Base-by-base conservation (phyloP, 2,329 filamentous ascomycete species). In the Fusarium nygamai region DNA sequence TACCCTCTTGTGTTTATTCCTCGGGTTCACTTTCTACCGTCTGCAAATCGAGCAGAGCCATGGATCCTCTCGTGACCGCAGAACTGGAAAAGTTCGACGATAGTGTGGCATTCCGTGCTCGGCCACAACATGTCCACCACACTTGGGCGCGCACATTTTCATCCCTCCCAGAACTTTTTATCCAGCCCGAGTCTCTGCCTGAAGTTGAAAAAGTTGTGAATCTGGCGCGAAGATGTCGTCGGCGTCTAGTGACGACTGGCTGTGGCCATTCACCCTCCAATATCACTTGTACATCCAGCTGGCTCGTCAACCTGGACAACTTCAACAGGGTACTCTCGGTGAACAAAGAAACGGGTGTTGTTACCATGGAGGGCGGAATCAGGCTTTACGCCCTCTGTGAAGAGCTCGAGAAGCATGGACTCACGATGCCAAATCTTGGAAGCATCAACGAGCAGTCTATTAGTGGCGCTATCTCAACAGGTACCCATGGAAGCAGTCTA, bases 61-160 rank as follows among this genome's bases (percentile, higher is more conserved):
- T 85, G 73, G 82, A 85, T 62, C 83, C 85, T 61, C 73, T 79
- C 29, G 80, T 81, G 65, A 76, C 73, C 27, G 79, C 82, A 38
- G 81, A 83, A 78, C 78, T 84, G 57, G 70, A 75, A 41, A 76
- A 76, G 67, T 73, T 63, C 56, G 76, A 78, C 63, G 82, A 85
- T 64, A 80, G 79, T 51, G 78, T 96, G 44, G 91, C 94, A 48
- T 98, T 98, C 85, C 93, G 92, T 81, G 93, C 94, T 11, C 88
- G 88, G 66, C 86, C 89, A 68, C 86, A 89, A 61, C 92, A 98
- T 82, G 84, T 92, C 56, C 96, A 98, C 85, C 92, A 92, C 78
- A 99, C 96, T 27, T 99, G 96, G 96, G 96, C 96, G 44, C 92
- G 92, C 80, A 98, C 96, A 57, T 98, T 97, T 85, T 92, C 93